Percentiles rank a stretch among this genome's conserved stretches.
Evolutionary conservation across 2,329 filamentous ascomycete genomes (phyloP).

Genomic region (Penicillium sp.): DNA sequence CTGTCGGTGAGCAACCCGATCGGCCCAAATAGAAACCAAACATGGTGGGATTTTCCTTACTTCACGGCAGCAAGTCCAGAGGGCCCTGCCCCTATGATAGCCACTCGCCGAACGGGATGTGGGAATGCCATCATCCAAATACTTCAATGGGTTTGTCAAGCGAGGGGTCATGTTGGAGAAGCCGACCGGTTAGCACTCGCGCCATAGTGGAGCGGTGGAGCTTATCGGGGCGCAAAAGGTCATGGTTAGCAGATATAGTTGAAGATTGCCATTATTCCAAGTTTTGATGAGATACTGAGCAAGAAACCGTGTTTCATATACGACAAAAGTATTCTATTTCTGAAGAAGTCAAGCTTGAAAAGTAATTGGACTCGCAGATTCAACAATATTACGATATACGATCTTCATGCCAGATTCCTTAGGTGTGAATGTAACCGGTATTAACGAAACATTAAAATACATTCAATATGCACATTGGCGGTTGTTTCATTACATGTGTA

Average conservation of each 20-base stretch:
- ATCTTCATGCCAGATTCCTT: not conserved
- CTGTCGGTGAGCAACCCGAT: slow-evolving; percentile 19
- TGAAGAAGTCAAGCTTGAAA: not conserved
- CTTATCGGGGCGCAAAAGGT: slow-evolving; percentile 2
- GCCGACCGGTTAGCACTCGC: slow-evolving; percentile 7
- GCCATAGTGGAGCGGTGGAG: slow-evolving; percentile 22
- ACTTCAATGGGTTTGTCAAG: not conserved
- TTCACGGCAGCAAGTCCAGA: slow-evolving; percentile 77
- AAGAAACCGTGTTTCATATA: not conserved
- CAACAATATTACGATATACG: not conserved
- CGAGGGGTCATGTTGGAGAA: slow-evolving; percentile 3
- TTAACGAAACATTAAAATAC: not conserved
- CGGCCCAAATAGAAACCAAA: not conserved
- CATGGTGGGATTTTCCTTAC: slow-evolving; percentile 29
- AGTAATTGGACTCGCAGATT: not conserved
- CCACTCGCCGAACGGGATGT: slow-evolving; percentile 51
- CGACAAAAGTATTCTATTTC: not conserved
- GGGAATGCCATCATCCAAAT: slow-evolving; percentile 14
- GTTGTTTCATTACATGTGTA: not conserved
- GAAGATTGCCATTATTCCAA: not conserved
- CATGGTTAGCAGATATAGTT: not conserved
- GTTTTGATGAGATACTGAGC: not conserved
- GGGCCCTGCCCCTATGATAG: slow-evolving; percentile 81
- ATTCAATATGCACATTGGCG: not conserved
- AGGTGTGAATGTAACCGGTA: not conserved